A percentile compares a stretch with the other conserved stretches of the same genome.
These are phyloP conservation scores for Phaeotremella skinneri DNA, from an alignment of 768 basidiomycete genomes.

Conservation along the genomic window DNA sequence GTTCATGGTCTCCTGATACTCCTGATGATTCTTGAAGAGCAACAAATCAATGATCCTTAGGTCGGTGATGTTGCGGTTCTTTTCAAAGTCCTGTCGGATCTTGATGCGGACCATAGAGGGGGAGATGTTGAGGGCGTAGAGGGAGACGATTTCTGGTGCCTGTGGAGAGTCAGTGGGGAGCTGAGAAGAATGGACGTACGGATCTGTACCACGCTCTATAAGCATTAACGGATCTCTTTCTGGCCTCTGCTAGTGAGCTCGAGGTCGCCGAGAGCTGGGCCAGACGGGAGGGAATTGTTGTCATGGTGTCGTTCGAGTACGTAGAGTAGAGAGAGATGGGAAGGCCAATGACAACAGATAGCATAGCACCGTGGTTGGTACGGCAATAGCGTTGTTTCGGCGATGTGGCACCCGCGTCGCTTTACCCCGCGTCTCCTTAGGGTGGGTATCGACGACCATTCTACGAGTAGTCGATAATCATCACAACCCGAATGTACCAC, in stretches of 20 bases:
- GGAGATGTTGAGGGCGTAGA: constrained; percentile 79
- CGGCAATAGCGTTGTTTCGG: background rate
- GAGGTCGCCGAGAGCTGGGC: constrained; percentile 70
- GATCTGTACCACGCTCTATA: constrained; percentile 93
- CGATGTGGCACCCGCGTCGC: constrained; percentile 3
- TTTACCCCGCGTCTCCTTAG: too few species aligned
- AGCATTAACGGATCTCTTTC: constrained; percentile 66
- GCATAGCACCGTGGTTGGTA: background rate
- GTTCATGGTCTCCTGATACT: constrained; percentile 93
- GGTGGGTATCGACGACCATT: too few species aligned
- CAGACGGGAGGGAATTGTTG: constrained; percentile 86
- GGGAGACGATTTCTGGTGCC: constrained; percentile 83
- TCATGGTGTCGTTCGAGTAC: constrained; percentile 55
- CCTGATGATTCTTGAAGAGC: constrained; percentile 75
- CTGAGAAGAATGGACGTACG: constrained; percentile 56
- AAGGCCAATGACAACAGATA: background rate
- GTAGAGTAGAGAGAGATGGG: constrained; percentile 1
- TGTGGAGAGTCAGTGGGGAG: constrained; percentile 46
- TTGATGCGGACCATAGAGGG: constrained; percentile 73
- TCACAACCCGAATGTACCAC: constrained; percentile 98
- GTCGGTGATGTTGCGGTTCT: constrained; percentile 78
- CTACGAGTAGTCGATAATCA: too few species aligned
- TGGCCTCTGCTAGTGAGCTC: constrained; percentile 58
- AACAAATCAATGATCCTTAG: constrained; percentile 78
- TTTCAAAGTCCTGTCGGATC: constrained; percentile 82